Evolutionary conservation across 768 basidiomycete genomes (phyloP).

Genomic region (Boletus subparvulus): DNA sequence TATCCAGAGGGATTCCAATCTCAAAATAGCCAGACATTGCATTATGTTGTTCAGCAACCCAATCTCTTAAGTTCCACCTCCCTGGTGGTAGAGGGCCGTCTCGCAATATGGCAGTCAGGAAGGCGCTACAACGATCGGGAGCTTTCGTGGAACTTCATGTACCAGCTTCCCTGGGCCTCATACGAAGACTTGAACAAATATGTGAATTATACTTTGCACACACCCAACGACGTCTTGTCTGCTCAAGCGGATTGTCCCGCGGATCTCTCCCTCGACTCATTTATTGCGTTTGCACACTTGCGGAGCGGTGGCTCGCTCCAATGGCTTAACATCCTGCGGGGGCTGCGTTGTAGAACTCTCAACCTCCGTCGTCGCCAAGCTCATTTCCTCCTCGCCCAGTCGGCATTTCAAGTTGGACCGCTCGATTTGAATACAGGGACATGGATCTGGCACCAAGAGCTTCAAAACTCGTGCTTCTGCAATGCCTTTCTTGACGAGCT

Average conservation of each 20-base stretch:
- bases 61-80: no score
- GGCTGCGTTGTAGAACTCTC: background rate
- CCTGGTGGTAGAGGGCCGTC: no score
- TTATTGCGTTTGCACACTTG: background rate
- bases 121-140: no score
- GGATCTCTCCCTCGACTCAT: background rate
- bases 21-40: background rate
- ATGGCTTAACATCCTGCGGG: background rate
- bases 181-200: no score
- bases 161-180: no score
- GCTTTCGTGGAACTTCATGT: no score
- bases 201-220: background rate
- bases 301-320: background rate
- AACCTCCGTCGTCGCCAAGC: background rate
- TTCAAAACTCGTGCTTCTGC: background rate
- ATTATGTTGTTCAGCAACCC: background rate
- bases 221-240: background rate
- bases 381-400: background rate
- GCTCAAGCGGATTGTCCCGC: background rate
- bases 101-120: no score
- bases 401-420: slow-evolving; percentile 12
- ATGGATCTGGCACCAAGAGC: background rate
- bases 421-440: slow-evolving; percentile 13
- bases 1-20: no score
- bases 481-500: background rate